Conservation (phyloP, 2,329 filamentous ascomycete genomes). For the Sclerotiophoma versabilis region DNA sequence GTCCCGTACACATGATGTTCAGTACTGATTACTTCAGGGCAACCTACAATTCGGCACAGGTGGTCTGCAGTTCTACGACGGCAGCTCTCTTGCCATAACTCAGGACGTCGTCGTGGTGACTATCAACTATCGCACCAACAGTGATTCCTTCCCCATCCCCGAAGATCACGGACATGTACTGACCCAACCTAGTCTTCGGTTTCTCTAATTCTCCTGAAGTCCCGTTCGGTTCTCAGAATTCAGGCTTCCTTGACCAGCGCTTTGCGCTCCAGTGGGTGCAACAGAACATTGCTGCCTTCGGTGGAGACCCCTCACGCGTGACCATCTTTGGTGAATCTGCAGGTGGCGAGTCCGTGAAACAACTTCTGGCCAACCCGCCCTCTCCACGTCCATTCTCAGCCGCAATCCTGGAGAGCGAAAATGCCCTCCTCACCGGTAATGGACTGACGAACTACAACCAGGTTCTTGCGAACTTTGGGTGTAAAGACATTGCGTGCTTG, state of each 20-base stretch:
- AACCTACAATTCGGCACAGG: slow-evolving; percentile 32
- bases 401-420: slow-evolving; percentile 34
- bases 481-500: slow-evolving; percentile 15
- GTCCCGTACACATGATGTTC: neutral
- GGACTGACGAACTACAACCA: slow-evolving; percentile 18
- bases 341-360: slow-evolving; percentile 28
- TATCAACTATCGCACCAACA: slow-evolving; percentile 37
- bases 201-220: slow-evolving; percentile 31
- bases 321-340: slow-evolving; percentile 51
- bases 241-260: slow-evolving; percentile 63
- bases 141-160: neutral
- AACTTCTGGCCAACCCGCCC: slow-evolving; percentile 29
- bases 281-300: slow-evolving; percentile 56
- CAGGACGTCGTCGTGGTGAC: slow-evolving; percentile 36
- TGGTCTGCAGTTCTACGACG: slow-evolving; percentile 26
- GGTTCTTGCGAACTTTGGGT: slow-evolving; percentile 15
- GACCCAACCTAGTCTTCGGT: slow-evolving; percentile 25
- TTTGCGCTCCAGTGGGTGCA: slow-evolving; percentile 61
- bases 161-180: neutral
- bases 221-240: slow-evolving; percentile 47
- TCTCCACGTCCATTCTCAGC: slow-evolving; percentile 29
- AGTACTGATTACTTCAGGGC: slow-evolving; percentile 27
- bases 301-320: slow-evolving; percentile 56
- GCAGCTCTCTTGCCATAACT: slow-evolving; percentile 33
- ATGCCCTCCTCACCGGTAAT: slow-evolving; percentile 11